These are phyloP conservation scores for Monilinia polystroma DNA, from an alignment of 2,329 filamentous ascomycete species.

Conservation along the genomic window DNA sequence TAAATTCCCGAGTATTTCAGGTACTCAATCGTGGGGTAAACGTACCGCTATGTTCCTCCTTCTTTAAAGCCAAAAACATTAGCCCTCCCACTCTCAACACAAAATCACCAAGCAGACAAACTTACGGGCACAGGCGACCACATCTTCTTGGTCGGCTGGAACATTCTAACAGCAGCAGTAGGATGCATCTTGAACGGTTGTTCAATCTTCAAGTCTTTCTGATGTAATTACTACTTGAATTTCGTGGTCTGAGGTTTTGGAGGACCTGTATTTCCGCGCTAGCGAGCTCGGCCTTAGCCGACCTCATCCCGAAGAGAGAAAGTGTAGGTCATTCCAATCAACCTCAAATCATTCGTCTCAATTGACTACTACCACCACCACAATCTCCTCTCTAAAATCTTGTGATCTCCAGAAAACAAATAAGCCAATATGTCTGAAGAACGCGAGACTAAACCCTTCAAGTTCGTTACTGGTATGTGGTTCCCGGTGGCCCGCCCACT, in stretches of 20 bases:
- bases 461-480: slow-evolving; percentile 95
- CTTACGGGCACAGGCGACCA: slow-evolving; percentile 73
- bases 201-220: slow-evolving; percentile 23
- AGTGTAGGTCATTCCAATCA: slow-evolving; percentile 30
- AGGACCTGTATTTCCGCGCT: slow-evolving; percentile 25
- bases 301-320: slow-evolving; percentile 31
- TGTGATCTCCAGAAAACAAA: slow-evolving; percentile 37
- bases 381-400: slow-evolving; percentile 37
- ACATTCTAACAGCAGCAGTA: slow-evolving; percentile 65
- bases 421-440: slow-evolving; percentile 85
- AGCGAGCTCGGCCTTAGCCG: slow-evolving; percentile 39
- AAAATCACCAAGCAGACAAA: slow-evolving; percentile 32
- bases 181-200: slow-evolving; percentile 42
- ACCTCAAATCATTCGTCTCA: slow-evolving; percentile 36
- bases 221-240: slow-evolving; percentile 22
- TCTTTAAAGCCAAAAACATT: slow-evolving; percentile 45
- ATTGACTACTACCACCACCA: slow-evolving; percentile 39
- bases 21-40: slow-evolving; percentile 34
- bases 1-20: neutral
- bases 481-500: slow-evolving; percentile 23
- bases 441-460: slow-evolving; percentile 98
- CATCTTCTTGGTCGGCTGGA: slow-evolving; percentile 64
- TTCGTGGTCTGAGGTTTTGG: slow-evolving; percentile 29
- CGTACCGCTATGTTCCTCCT: slow-evolving; percentile 67
- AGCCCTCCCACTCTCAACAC: slow-evolving; percentile 12